Percentiles rank a stretch among this genome's conserved stretches.
Conservation (phyloP, 176 grass and related monocot species). For the Typha latifolia region DNA sequence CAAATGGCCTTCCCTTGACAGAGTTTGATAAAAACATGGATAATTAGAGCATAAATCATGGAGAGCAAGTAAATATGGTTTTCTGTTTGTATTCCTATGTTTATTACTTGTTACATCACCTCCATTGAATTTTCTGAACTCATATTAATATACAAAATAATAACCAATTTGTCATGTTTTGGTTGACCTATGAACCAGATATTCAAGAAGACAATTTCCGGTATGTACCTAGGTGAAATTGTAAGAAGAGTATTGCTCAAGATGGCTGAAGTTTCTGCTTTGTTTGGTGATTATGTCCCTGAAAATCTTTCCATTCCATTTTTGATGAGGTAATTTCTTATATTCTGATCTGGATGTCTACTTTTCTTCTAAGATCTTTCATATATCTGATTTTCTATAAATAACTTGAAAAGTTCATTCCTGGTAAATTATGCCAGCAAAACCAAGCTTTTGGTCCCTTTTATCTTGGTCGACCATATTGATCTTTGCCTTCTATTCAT, state of each 20-base stretch:
- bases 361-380: no score
- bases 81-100: background rate
- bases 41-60: constrained; percentile 56
- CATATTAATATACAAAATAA: background rate
- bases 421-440: no score
- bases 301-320: constrained; percentile 51
- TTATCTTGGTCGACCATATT: no score
- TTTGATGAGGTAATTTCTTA: constrained; percentile 33
- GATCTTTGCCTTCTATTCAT: no score
- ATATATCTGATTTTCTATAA: no score
- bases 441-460: no score
- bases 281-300: constrained; percentile 42
- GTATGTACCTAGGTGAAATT: constrained; percentile 80
- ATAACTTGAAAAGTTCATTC: no score
- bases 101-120: background rate
- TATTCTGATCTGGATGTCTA: background rate
- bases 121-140: background rate
- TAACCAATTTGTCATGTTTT: no score
- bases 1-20: constrained; percentile 48
- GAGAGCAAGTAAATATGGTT: constrained; percentile 41
- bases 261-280: constrained; percentile 27
- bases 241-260: constrained; percentile 77
- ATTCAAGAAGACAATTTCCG: constrained; percentile 77
- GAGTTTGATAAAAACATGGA: constrained; percentile 65
- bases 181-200: constrained; percentile 24